These are phyloP conservation scores for Saksenaea vasiformis DNA, from an alignment of 371 early-diverging fungal genomes.

Conservation along the genomic window DNA sequence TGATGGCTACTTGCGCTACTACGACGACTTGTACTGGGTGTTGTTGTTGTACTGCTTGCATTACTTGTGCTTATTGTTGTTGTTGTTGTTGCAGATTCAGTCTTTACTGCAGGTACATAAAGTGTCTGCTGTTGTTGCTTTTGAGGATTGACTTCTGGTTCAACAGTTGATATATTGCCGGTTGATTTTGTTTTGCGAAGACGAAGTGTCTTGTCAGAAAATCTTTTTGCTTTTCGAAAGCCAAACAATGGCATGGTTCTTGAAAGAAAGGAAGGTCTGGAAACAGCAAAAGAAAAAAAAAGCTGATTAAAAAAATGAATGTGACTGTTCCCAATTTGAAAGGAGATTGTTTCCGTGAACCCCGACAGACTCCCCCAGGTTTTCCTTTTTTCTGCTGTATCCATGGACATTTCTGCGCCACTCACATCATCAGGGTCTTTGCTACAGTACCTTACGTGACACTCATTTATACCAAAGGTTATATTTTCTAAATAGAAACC, in stretches of 20 bases:
- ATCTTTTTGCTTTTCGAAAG: conserved; percentile 18
- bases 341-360: too few species aligned
- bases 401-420: too few species aligned
- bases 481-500: too few species aligned
- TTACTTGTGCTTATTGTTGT: not conserved
- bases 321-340: too few species aligned
- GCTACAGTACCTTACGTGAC: too few species aligned
- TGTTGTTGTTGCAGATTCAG: not conserved
- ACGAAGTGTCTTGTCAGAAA: conserved; percentile 5
- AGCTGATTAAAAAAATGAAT: not conserved
- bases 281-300: conserved; percentile 1
- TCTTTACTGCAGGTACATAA: not conserved
- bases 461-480: too few species aligned
- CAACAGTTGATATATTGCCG: conserved; percentile 8
- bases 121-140: not conserved
- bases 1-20: not conserved
- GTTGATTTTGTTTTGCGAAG: conserved; percentile 22
- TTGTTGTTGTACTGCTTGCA: not conserved
- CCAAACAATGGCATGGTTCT: conserved; percentile 15
- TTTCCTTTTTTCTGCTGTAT: too few species aligned
- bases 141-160: too few species aligned
- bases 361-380: too few species aligned
- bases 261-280: not conserved
- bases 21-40: conserved; percentile 1
- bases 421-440: too few species aligned